Conservation (phyloP, 805 yeast species). For the Kodamaea laetipori region DNA sequence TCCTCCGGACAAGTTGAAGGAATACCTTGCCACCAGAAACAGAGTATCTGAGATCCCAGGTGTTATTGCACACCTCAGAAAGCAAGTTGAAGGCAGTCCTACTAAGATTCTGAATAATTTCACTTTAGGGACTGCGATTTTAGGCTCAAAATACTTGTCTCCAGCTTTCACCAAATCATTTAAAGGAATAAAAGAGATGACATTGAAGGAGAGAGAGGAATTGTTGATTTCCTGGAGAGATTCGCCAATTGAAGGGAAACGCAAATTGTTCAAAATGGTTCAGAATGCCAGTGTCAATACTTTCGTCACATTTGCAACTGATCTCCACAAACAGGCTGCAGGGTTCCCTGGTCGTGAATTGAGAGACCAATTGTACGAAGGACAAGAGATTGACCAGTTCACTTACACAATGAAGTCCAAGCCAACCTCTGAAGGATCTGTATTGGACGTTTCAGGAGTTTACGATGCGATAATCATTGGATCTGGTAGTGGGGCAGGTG, state of each 20-base stretch:
- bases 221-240: conserved; percentile 42
- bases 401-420: conserved; percentile 32
- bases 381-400: conserved; percentile 27
- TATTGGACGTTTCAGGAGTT: conserved; percentile 34
- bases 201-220: conserved; percentile 30
- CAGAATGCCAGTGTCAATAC: conserved; percentile 25
- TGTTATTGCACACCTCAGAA: conserved; percentile 20
- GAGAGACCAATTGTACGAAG: conserved; percentile 31
- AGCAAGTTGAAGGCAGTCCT: not conserved
- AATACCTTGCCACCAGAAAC: conserved; percentile 27
- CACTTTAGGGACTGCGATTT: conserved; percentile 25
- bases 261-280: conserved; percentile 37
- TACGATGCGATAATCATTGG: conserved; percentile 52
- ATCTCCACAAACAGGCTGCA: conserved; percentile 36
- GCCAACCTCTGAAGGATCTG: conserved; percentile 30
- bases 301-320: conserved; percentile 32
- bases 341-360: conserved; percentile 40
- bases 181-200: conserved; percentile 40
- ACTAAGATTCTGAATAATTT: conserved; percentile 15
- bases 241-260: conserved; percentile 39
- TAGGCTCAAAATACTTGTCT: conserved; percentile 33
- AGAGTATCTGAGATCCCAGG: conserved; percentile 35
- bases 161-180: conserved; percentile 38
- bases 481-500: conserved; percentile 57
- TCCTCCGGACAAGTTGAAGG: conserved; percentile 29